These are phyloP conservation scores for Astragalus membranaceus DNA, from an alignment of 306 rosid species.

Conservation along the genomic window DNA sequence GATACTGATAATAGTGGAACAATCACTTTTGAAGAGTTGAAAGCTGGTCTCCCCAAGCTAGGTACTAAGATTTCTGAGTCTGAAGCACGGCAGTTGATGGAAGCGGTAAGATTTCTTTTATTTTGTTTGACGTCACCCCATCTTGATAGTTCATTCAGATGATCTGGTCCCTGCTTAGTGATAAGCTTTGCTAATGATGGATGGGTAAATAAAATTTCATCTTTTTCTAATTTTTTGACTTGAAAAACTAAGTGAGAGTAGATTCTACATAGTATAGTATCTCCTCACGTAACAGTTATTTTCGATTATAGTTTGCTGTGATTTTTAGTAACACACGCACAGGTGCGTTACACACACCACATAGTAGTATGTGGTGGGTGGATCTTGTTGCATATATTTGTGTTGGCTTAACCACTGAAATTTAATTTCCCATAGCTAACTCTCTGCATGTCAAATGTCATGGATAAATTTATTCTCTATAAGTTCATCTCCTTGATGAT, in stretches of 20 bases:
- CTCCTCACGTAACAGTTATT: background rate
- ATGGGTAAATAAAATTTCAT: background rate
- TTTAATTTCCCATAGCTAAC: background rate
- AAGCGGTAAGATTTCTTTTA: slow-evolving; percentile 57
- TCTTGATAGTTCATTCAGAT: background rate
- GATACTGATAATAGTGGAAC: slow-evolving; percentile 96
- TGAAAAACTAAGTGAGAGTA: background rate
- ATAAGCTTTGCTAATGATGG: background rate
- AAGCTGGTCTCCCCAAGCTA: slow-evolving; percentile 84
- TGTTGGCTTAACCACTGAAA: background rate
- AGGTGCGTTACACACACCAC: background rate
- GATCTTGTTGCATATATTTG: background rate
- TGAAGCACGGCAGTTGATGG: slow-evolving; percentile 85
- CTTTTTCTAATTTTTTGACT: background rate
- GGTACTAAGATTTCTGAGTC: slow-evolving; percentile 90
- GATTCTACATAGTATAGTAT: background rate
- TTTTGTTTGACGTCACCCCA: background rate
- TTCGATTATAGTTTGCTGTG: background rate
- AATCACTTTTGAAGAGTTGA: slow-evolving; percentile 78
- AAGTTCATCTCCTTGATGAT: slow-evolving; percentile 8
- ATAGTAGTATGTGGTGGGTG: background rate
- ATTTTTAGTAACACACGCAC: background rate
- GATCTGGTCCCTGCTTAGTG: background rate
- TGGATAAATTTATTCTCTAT: background rate
- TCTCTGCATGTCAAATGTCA: background rate